Base-by-base conservation (phyloP, 805 yeast species). In the Wickerhamiella lipophila region DNA sequence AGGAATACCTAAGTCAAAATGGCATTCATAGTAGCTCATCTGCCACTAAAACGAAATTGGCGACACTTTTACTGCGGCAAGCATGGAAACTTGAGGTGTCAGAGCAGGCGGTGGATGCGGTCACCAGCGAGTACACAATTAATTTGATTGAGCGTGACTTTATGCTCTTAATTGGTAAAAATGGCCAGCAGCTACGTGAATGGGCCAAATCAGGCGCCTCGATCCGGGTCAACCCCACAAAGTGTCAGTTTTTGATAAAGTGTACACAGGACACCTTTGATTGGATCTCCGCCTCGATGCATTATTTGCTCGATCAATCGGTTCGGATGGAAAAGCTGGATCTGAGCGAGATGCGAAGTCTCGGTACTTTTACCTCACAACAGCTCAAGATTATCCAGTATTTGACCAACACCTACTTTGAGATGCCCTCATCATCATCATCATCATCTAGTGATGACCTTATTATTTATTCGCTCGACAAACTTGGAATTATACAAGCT, bases 271-370 rank as follows among this genome's bases (percentile, higher is more conserved):
- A 59, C 18, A 75, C 74, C 32, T 62, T 68, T 32, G 62, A 64
- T 22, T 73, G 71, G 63, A 73, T 75, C 18, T 62, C 65, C 49
- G 67, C 74, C 27, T 63, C 67, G n/a, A 56, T 73, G 42, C 51
- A 40, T 27, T 19, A 48, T 11, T 26, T 51, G 35, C 44, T 39
- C 15, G 42, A 47, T 13, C 54, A 59, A 1, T 15, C 29, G 6
- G 55, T 64, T 3, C 52, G 55, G 25, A 56, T 58, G 9, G 64
- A 62, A 26, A 60, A 54, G n/a, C 44, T 72, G 5, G 68, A 70
- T 52, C 55, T 72, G 46, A 23, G 52, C 0, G 47, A 47, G n/a
- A 29, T 55, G 12, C 54, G 51, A 2, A 39, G 39, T 15, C 36
- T 53, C 9, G 43, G 34, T 5, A 42, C 51, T 11, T 44, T 57